These are phyloP conservation scores for Powellomyces hirtus DNA, from an alignment of 192 early-diverging fungal genomes.

Conservation along the genomic window DNA sequence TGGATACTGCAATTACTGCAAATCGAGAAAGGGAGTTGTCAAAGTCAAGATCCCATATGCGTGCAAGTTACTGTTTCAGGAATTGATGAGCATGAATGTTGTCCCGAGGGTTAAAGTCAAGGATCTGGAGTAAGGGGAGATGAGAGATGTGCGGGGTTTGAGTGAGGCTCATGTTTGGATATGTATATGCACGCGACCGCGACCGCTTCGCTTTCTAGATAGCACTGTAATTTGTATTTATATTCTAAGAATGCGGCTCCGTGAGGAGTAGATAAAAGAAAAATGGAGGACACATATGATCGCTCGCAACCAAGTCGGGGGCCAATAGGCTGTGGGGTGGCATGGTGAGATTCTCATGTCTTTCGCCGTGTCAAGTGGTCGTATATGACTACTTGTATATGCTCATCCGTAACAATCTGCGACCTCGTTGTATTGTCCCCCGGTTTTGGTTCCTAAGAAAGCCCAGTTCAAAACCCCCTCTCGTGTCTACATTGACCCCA, in stretches of 20 bases:
- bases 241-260: too few relatives aligned
- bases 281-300: too few relatives aligned
- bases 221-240: too few relatives aligned
- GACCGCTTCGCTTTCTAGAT: too few relatives aligned
- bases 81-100: constrained; percentile 95
- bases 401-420: constrained; percentile 49
- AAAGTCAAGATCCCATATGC: constrained; percentile 97
- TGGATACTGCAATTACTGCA: constrained; percentile 82
- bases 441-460: constrained; percentile 45
- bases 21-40: constrained; percentile 77
- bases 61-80: constrained; percentile 97
- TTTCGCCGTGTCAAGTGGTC: constrained; percentile 63
- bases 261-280: too few relatives aligned
- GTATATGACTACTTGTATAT: constrained; percentile 66
- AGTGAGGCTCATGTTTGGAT: too few relatives aligned
- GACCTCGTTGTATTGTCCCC: constrained; percentile 61
- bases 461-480: not conserved
- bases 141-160: too few relatives aligned
- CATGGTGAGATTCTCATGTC: too few relatives aligned
- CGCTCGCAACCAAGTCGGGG: too few relatives aligned
- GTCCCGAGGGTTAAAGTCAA: constrained; percentile 72
- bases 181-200: too few relatives aligned
- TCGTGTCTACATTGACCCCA: not conserved
- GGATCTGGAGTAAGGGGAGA: constrained; percentile 45
- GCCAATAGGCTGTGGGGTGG: too few relatives aligned